Conservation (phyloP, 208 protist genomes). For the Endotrypanum monterogeii region DNA sequence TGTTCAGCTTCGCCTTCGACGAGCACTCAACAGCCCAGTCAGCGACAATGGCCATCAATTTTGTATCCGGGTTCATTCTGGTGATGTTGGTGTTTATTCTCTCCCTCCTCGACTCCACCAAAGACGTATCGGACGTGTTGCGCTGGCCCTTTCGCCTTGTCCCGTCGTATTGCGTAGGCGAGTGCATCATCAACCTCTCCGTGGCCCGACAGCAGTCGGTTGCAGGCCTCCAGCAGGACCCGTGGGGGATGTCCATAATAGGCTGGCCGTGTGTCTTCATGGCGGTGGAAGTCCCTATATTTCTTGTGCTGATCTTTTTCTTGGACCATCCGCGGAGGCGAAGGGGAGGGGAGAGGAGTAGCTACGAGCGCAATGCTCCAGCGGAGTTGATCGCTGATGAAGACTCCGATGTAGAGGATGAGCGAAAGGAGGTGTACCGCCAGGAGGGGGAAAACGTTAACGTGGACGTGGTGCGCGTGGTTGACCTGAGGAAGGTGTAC, state of each 20-base stretch:
- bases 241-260: conserved; percentile 43
- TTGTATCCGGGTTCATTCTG: conserved; percentile 78
- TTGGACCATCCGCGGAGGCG: conserved; percentile 66
- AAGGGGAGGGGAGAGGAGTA: conserved; percentile 29
- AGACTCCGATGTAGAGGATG: conserved; percentile 49
- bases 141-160: conserved; percentile 68
- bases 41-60: conserved; percentile 62
- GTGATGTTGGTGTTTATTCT: conserved; percentile 66
- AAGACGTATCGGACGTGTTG: conserved; percentile 39
- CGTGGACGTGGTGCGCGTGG: conserved; percentile 57
- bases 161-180: conserved; percentile 78
- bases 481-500: conserved; percentile 76
- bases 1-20: conserved; percentile 58
- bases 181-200: conserved; percentile 75
- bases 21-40: conserved; percentile 75
- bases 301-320: conserved; percentile 56
- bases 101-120: conserved; percentile 35
- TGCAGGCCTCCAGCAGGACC: conserved; percentile 18
- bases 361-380: conserved; percentile 32
- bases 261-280: conserved; percentile 71
- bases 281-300: conserved; percentile 54
- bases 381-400: conserved; percentile 41
- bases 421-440: conserved; percentile 52
- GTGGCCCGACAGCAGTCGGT: conserved; percentile 31
- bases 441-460: conserved; percentile 28